Conservation (phyloP, 805 yeast species). For the Schwanniomyces yamadae region DNA sequence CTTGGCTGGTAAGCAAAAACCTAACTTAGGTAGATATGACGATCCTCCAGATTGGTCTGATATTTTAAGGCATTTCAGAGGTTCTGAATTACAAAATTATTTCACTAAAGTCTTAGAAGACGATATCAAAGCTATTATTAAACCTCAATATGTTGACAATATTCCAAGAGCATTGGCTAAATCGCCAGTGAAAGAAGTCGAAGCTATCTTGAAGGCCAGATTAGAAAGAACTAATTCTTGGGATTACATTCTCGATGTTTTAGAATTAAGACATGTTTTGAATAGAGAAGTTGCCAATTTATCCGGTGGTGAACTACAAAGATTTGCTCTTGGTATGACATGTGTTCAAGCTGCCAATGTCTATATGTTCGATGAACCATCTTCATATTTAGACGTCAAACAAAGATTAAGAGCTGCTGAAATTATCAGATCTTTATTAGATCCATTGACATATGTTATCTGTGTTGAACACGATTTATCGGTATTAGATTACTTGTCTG, state of each 20-base stretch:
- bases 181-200: conserved; percentile 85
- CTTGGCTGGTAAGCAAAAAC: conserved; percentile 95
- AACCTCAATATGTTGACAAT: conserved; percentile 98
- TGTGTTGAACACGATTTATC: conserved; percentile 99
- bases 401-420: conserved; percentile 98
- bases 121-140: conserved; percentile 91
- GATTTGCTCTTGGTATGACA: conserved; percentile 97
- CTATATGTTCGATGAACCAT: conserved; percentile 99
- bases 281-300: conserved; percentile 85
- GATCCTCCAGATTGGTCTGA: conserved; percentile 98
- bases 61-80: conserved; percentile 87
- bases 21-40: conserved; percentile 90
- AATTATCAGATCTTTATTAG: conserved; percentile 82
- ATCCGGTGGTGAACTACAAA: conserved; percentile 98
- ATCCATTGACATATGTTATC: conserved; percentile 78
- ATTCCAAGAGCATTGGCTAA: conserved; percentile 90
- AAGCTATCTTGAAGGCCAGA: conserved; percentile 74
- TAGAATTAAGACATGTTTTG: conserved; percentile 75
- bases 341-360: conserved; percentile 94
- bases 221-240: conserved; percentile 69
- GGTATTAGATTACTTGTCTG: conserved; percentile 94
- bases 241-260: conserved; percentile 60
- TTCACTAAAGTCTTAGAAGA: conserved; percentile 94
- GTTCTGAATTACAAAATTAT: conserved; percentile 94
- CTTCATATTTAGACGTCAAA: conserved; percentile 96